phyloP scores from a whole-genome alignment of 176 grass and related monocot genomes.

The Oryza rufipogon region DNA sequence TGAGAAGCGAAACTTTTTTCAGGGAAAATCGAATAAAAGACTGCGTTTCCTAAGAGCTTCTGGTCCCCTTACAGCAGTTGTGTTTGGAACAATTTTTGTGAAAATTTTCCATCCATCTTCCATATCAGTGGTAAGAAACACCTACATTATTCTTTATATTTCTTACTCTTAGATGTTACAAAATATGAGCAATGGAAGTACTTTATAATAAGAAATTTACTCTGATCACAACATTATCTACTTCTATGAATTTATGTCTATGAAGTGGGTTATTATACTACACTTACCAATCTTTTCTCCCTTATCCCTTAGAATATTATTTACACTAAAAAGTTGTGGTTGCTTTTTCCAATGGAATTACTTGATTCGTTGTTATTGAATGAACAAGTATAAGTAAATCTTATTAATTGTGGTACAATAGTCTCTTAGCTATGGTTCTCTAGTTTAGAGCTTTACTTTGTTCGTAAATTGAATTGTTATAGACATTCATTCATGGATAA shows the following conservation, averaged over 20 bases:
- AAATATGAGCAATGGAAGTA: neutral
- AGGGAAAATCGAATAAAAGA: constrained; percentile 91
- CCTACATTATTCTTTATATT: constrained; percentile 26
- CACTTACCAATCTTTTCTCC: neutral
- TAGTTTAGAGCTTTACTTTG: neutral
- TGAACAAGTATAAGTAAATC: neutral
- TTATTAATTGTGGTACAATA: neutral
- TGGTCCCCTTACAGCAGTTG: constrained; percentile 88
- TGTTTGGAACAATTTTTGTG: constrained; percentile 82
- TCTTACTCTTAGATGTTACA: neutral
- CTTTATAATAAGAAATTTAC: neutral
- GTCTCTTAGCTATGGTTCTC: neutral
- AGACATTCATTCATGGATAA: neutral
- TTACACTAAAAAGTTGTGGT: neutral
- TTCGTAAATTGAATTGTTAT: neutral
- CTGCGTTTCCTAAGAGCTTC: constrained; percentile 71
- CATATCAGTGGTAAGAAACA: constrained; percentile 84
- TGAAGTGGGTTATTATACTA: neutral
- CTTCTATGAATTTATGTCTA: neutral
- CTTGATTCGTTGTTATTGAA: neutral
- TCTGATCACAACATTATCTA: neutral
- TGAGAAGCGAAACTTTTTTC: constrained; percentile 34
- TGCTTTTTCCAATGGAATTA: neutral
- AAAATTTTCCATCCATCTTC: constrained; percentile 88
- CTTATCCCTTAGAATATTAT: neutral